These are phyloP conservation scores for Hibiscus syriacus DNA, from an alignment of 345 rosid genomes.

Conservation along the genomic window DNA sequence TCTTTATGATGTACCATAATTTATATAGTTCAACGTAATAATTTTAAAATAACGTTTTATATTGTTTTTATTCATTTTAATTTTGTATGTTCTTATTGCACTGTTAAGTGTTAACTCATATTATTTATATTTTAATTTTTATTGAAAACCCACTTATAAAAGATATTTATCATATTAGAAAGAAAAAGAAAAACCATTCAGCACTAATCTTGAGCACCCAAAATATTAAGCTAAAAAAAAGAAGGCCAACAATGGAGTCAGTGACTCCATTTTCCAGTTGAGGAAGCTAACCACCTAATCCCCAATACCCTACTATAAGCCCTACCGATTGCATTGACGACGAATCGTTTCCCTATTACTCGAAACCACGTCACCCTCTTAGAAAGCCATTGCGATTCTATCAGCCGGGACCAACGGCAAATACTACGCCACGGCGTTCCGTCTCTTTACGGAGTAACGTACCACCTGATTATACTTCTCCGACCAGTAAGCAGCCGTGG, in stretches of 20 bases:
- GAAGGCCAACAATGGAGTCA: neutral
- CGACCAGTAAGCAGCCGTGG: slow-evolving; percentile 58
- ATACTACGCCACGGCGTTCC: slow-evolving; percentile 29
- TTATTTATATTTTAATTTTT: too few species aligned
- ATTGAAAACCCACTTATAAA: too few species aligned
- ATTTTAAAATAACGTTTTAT: too few species aligned
- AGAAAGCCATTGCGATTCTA: slow-evolving; percentile 45
- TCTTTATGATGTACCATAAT: too few species aligned
- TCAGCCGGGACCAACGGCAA: slow-evolving; percentile 59
- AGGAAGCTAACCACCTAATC: neutral
- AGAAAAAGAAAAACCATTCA: neutral
- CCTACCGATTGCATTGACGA: slow-evolving; percentile 1
- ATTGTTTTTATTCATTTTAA: too few species aligned
- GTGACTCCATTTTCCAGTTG: neutral
- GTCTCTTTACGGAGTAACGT: slow-evolving; percentile 30
- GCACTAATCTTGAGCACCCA: neutral
- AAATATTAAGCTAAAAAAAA: neutral
- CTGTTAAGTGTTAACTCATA: too few species aligned
- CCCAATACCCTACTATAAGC: neutral
- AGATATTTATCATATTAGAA: too few species aligned
- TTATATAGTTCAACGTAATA: too few species aligned
- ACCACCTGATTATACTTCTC: slow-evolving; percentile 59
- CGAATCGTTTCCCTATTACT: neutral
- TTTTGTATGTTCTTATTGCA: too few species aligned
- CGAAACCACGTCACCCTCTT: neutral